phyloP scores from a whole-genome alignment of 106 monocot species.

The Xerophyta viscosa region DNA sequence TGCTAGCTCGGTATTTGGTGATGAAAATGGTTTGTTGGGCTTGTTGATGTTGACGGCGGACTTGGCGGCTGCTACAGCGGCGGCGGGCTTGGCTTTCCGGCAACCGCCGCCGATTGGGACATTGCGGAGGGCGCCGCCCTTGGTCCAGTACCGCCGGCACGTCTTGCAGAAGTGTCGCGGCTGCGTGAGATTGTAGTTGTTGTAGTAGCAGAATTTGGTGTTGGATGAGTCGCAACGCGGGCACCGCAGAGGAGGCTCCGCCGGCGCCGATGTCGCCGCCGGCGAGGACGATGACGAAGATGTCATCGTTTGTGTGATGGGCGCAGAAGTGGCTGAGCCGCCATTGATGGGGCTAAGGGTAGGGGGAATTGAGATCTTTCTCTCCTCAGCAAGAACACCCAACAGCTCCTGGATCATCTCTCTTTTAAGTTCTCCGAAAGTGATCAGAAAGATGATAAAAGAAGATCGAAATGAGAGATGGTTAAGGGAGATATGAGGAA shows the following conservation, averaged over 20 bases:
- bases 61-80: not conserved
- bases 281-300: not conserved
- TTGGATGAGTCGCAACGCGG: constrained; percentile 35
- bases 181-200: constrained; percentile 14
- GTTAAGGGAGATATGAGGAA: too few species aligned
- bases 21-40: not conserved
- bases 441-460: too few species aligned
- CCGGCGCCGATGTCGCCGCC: not conserved
- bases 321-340: not conserved
- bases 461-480: too few species aligned
- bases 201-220: constrained; percentile 28
- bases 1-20: not conserved
- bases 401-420: constrained; percentile 2
- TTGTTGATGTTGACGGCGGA: not conserved
- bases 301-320: not conserved
- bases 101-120: constrained; percentile 2
- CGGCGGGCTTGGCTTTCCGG: constrained; percentile 3
- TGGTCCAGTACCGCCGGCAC: constrained; percentile 8
- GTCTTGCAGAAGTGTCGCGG: constrained; percentile 14
- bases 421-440: too few species aligned
- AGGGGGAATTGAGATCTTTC: not conserved
- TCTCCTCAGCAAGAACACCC: not conserved
- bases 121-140: constrained; percentile 7
- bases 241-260: constrained; percentile 12
- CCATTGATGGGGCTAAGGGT: not conserved